Conservation (phyloP, 495 filamentous ascomycete genomes). For the Clohesyomyces aquaticus region DNA sequence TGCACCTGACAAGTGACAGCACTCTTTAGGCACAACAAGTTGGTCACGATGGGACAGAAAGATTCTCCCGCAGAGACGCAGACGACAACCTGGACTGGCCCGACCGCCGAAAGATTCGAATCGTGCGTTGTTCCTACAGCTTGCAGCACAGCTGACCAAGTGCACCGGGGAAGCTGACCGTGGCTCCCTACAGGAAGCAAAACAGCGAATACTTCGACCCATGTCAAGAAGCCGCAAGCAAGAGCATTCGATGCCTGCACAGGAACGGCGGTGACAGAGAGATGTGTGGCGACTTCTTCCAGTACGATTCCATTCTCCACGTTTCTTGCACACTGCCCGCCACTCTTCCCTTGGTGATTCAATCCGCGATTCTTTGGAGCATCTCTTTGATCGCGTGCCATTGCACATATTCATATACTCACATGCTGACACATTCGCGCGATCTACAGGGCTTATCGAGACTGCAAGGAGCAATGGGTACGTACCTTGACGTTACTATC, state of each 20-base stretch:
- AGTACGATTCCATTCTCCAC: conserved; percentile 57
- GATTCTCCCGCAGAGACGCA: conserved; percentile 7
- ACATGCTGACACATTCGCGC: conserved; percentile 26
- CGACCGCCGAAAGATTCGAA: conserved; percentile 31
- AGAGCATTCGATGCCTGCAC: conserved; percentile 82
- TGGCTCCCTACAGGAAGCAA: conserved; percentile 63
- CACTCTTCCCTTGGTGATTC: neutral
- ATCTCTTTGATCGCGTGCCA: neutral
- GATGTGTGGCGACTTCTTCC: conserved; percentile 93
- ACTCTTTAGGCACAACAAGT: neutral
- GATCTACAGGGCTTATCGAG: conserved; percentile 75
- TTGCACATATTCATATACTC: conserved; percentile 4
- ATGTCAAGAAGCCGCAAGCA: conserved; percentile 89
- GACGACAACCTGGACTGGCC: conserved; percentile 17
- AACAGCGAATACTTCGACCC: conserved; percentile 89
- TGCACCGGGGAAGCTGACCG: conserved; percentile 1
- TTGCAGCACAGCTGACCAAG: neutral
- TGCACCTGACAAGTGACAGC: conserved; percentile 27
- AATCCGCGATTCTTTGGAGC: conserved; percentile 10
- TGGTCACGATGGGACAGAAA: conserved; percentile 22
- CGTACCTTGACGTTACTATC: conserved; percentile 42
- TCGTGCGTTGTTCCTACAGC: conserved; percentile 17
- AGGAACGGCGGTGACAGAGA: conserved; percentile 81
- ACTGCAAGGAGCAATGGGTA: conserved; percentile 95
- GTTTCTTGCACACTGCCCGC: neutral